These are phyloP conservation scores for Hemisphaericaspora xylanilytica DNA, from an alignment of 1,139 yeast genomes.

Conservation along the genomic window DNA sequence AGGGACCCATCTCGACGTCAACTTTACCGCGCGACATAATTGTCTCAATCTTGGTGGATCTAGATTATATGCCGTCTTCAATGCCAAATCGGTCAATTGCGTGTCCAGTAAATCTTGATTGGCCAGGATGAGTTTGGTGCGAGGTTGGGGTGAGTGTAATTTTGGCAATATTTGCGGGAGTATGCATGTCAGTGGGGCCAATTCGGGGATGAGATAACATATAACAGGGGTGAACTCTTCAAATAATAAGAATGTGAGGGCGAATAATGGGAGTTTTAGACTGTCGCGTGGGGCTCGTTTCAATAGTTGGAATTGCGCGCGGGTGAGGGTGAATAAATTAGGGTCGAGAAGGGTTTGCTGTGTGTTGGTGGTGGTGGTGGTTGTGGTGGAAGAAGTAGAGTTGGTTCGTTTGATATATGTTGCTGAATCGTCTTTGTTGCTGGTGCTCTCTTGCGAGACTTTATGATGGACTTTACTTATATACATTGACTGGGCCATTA, in stretches of 20 bases:
- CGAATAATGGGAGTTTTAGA: slow-evolving; percentile 62
- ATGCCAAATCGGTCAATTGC: slow-evolving; percentile 21
- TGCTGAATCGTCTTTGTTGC: slow-evolving; percentile 13
- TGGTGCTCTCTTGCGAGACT: slow-evolving; percentile 16
- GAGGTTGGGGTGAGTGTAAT: slow-evolving; percentile 25
- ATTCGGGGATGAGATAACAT: slow-evolving; percentile 56
- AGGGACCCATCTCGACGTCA: slow-evolving; percentile 44
- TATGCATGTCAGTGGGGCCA: slow-evolving; percentile 70
- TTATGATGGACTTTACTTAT: slow-evolving; percentile 29
- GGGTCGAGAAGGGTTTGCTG: slow-evolving; percentile 6
- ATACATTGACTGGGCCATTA: slow-evolving; percentile 37
- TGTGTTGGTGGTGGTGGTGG: slow-evolving; percentile 2
- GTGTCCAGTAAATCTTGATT: slow-evolving; percentile 1
- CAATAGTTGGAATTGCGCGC: slow-evolving; percentile 54
- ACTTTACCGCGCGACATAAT: slow-evolving; percentile 33
- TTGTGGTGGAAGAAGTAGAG: no score
- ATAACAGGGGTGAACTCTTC: slow-evolving; percentile 65
- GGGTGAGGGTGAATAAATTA: slow-evolving; percentile 37
- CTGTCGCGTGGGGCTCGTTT: slow-evolving; percentile 59
- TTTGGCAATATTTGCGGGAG: slow-evolving; percentile 50
- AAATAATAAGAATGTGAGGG: slow-evolving; percentile 51
- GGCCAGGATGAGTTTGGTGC: neutral
- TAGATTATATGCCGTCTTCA: slow-evolving; percentile 45
- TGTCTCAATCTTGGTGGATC: slow-evolving; percentile 33
- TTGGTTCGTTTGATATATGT: slow-evolving; percentile 16